Evolutionary conservation across 2,329 filamentous ascomycete species (phyloP).

Genomic region (Botryotinia globosa): DNA sequence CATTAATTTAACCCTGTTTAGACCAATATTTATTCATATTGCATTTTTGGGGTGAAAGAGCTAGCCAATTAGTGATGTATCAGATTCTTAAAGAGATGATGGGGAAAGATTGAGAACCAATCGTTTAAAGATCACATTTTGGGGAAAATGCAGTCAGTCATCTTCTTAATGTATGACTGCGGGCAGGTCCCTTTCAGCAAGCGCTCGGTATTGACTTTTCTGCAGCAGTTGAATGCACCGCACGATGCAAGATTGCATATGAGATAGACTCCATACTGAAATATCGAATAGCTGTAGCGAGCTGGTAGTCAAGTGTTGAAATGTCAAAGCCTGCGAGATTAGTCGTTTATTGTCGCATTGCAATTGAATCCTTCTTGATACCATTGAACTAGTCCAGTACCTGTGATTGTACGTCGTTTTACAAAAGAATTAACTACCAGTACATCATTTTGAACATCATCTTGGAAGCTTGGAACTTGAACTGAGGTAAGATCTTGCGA

Average conservation of each 20-base stretch:
- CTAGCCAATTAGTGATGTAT: constrained; percentile 8
- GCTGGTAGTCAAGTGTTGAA: background rate
- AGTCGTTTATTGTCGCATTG: background rate
- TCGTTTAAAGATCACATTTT: background rate
- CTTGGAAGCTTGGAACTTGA: background rate
- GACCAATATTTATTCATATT: background rate
- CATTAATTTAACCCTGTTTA: constrained; percentile 13
- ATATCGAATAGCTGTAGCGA: background rate
- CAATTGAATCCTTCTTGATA: background rate
- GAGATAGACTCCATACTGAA: background rate
- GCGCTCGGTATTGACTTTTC: constrained; percentile 4
- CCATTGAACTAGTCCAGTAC: background rate
- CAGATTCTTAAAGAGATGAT: constrained; percentile 1
- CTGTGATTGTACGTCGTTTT: background rate
- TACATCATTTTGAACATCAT: background rate
- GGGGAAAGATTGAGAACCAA: background rate
- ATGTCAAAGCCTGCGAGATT: background rate
- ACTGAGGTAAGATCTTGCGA: background rate
- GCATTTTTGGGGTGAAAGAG: constrained; percentile 1
- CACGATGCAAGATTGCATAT: background rate
- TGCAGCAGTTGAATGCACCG: background rate
- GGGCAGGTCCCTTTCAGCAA: background rate
- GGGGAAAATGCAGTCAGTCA: background rate
- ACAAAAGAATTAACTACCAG: background rate
- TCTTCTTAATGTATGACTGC: background rate